Base-by-base conservation (phyloP, 2,329 filamentous ascomycete species). In the Xylariaceae sp. region DNA sequence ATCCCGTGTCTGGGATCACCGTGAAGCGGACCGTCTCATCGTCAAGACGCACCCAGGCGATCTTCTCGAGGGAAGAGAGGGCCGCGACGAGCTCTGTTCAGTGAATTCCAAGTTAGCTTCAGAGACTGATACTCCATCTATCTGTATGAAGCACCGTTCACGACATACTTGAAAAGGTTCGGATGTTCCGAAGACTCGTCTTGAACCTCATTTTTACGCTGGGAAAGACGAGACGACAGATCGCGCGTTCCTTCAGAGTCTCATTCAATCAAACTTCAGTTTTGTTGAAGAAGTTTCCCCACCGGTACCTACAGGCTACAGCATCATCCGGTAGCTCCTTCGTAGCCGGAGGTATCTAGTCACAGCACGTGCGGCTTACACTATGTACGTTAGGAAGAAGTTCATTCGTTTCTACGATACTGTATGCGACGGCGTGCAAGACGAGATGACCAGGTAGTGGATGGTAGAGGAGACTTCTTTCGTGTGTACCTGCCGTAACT, bases 1-100 rank as follows among this genome's bases (percentile, higher is more conserved):
- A 95, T 61, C 94, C 93, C 69, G 90, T 88, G 72, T 97, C 92
- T 0, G 94, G 92, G 63, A 97, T 93, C 69, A 97, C 90, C 61
- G 94, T 97, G 77, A 99, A 96, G 67, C 92, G 92, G 58, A 93
- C 87, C 57, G 88, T 87, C 60, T 92, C 87, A 76, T 95, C 85
- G 76, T 93, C 90, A 39, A 99, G 84, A 65, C 92, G 89, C 64
- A 96, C 82, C 92, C 92, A 96, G 51, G 90, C 91, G 63, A 95
- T 88, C 74, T 93, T 92, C 66, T 92, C 90, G 37, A 88, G 77
- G 1, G 85, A 83, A 59, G 80, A 83, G 62, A 88, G 78, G 11
- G 85, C 85, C 9, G 83, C 82, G 2, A 83, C 83, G 64, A 88
- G 80, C 70, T 88, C 85, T 87, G 64, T 13, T 15, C 9, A 30